These are phyloP conservation scores for Penicillium pulvis DNA, from an alignment of 495 filamentous ascomycete genomes.

Conservation along the genomic window DNA sequence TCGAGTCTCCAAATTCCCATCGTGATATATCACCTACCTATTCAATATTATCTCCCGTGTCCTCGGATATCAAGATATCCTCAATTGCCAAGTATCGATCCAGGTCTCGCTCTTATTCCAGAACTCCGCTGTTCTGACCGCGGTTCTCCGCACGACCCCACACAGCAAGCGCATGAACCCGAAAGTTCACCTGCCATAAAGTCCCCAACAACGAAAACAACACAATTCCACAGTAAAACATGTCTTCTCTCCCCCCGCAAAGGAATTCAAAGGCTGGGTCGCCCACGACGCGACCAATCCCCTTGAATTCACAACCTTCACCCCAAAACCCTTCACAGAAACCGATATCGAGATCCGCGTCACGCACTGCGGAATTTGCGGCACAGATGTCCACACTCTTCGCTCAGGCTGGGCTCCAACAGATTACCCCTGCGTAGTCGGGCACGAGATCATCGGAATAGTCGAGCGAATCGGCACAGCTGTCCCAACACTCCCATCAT, in stretches of 20 bases:
- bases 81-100: background rate
- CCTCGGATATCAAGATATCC: background rate
- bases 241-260: conserved; percentile 17
- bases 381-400: conserved; percentile 75
- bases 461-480: conserved; percentile 65
- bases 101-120: background rate
- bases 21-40: background rate
- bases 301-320: conserved; percentile 69
- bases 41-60: background rate
- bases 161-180: background rate
- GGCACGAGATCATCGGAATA: conserved; percentile 83
- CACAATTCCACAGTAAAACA: background rate
- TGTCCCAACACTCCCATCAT: conserved; percentile 31
- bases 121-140: background rate
- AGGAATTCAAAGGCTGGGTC: conserved; percentile 80
- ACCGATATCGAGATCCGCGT: conserved; percentile 66
- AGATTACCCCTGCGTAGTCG: conserved; percentile 72
- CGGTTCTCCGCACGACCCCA: conserved; percentile 8
- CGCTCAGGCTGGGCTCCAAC: conserved; percentile 72
- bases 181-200: background rate
- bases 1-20: background rate
- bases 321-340: conserved; percentile 77
- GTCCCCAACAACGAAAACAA: background rate
- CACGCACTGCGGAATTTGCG: conserved; percentile 85
- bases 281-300: conserved; percentile 69